Evolutionary conservation across 352 stramenopile genomes (phyloP).

Genomic region (Globisporangium spiculum): DNA sequence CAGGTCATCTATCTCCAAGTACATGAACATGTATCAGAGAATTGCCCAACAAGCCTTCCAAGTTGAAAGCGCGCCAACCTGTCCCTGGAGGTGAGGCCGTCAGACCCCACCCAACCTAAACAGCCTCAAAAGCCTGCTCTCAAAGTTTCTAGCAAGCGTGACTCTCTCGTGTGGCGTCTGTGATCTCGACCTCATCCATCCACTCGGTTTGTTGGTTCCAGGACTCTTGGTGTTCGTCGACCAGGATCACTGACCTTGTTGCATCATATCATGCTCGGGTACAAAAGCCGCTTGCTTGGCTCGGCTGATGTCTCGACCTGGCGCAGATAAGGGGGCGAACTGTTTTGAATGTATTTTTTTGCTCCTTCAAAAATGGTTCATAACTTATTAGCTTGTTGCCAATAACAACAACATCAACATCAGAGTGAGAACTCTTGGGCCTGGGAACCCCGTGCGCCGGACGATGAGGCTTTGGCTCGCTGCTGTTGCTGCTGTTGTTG

Average conservation of each 20-base stretch:
- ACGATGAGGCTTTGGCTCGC: neutral
- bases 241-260: neutral
- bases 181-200: neutral
- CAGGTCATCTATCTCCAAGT: neutral
- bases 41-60: too few species aligned
- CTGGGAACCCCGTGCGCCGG: neutral
- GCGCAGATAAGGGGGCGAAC: neutral
- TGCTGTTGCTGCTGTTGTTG: neutral
- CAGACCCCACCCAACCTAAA: too few species aligned
- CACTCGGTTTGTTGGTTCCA: neutral
- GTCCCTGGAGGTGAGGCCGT: too few species aligned
- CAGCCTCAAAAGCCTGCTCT: too few species aligned
- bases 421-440: conserved; percentile 3
- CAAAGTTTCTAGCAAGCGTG: too few species aligned
- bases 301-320: too few species aligned
- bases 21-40: too few species aligned
- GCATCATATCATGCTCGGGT: neutral
- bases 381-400: conserved; percentile 1
- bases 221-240: neutral
- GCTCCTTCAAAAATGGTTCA: conserved; percentile 3
- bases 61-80: too few species aligned
- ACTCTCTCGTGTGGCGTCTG: too few species aligned
- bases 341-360: neutral
- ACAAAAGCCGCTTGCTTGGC: neutral
- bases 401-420: neutral